These are phyloP conservation scores for Leccinum subspadiceum DNA, from an alignment of 1,284 basidiomycete genomes.

Conservation along the genomic window DNA sequence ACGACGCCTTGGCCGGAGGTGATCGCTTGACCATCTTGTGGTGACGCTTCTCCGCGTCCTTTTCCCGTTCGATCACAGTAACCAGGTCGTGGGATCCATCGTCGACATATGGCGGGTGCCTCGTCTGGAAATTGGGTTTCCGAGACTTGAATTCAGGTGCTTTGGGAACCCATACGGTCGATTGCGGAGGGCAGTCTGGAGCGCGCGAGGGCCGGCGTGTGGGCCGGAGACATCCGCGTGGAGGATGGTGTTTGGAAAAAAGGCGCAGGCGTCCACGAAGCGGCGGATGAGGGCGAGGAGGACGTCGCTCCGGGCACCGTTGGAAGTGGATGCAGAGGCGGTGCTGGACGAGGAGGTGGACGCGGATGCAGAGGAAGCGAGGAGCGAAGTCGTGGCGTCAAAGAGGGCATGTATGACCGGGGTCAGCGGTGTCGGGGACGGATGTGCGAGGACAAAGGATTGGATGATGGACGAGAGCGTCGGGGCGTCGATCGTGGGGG, in stretches of 20 bases:
- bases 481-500: constrained; percentile 41
- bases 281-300: constrained; percentile 40
- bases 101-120: constrained; percentile 64
- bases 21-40: constrained; percentile 34
- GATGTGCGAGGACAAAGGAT: constrained; percentile 42
- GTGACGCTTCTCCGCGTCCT: constrained; percentile 46
- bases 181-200: constrained; percentile 54
- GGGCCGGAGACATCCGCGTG: constrained; percentile 54
- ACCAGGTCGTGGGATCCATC: constrained; percentile 78
- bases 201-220: constrained; percentile 48
- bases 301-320: constrained; percentile 12
- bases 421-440: constrained; percentile 45
- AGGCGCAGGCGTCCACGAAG: constrained; percentile 48
- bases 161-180: constrained; percentile 45
- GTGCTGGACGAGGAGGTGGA: constrained; percentile 7
- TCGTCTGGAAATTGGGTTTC: constrained; percentile 49
- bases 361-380: constrained; percentile 4
- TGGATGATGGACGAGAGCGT: constrained; percentile 52
- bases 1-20: constrained; percentile 35
- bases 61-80: constrained; percentile 72
- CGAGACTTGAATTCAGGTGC: constrained; percentile 41
- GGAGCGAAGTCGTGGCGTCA: constrained; percentile 39
- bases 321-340: constrained; percentile 2
- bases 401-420: constrained; percentile 50
- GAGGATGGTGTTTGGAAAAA: constrained; percentile 43